phyloP scores from a whole-genome alignment of 140 eudicot genomes.

The Anethum foeniculum region DNA sequence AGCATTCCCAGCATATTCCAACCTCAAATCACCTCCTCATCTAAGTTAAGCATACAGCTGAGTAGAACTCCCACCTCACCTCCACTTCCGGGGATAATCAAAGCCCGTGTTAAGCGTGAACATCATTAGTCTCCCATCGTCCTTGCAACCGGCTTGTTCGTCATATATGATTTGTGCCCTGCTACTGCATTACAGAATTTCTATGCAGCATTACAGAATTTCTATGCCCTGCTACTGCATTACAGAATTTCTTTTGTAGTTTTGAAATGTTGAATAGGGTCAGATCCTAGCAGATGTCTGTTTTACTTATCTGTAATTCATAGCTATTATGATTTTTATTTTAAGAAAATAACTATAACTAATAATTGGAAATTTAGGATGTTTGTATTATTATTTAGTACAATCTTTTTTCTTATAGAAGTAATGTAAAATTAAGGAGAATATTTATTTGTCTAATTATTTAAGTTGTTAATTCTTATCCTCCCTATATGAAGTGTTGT shows the following conservation, averaged over 20 bases:
- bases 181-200: neutral
- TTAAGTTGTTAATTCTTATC: neutral
- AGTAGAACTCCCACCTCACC: slow-evolving; percentile 60
- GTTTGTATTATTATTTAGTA: neutral
- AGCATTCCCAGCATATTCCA: slow-evolving; percentile 37
- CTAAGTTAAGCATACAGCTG: slow-evolving; percentile 30
- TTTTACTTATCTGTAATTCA: neutral
- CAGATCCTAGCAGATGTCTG: neutral
- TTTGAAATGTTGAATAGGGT: neutral
- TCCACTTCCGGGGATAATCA: slow-evolving; percentile 81
- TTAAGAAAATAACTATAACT: neutral
- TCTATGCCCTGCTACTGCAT: neutral
- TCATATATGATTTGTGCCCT: neutral
- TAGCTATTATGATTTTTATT: neutral
- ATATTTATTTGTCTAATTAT: neutral
- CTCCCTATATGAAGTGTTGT: neutral
- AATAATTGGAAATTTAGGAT: neutral
- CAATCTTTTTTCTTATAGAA: too few species aligned
- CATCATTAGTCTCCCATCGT: slow-evolving; percentile 28
- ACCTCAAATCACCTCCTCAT: slow-evolving; percentile 32
- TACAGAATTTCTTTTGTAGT: neutral
- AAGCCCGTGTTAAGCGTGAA: slow-evolving; percentile 71
- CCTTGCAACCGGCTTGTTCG: neutral
- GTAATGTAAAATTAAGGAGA: neutral
- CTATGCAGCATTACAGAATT: neutral